A percentile compares a stretch with the other conserved stretches of the same genome.
Conservation (phyloP, 805 yeast genomes). For the Saturnispora quitensis region DNA sequence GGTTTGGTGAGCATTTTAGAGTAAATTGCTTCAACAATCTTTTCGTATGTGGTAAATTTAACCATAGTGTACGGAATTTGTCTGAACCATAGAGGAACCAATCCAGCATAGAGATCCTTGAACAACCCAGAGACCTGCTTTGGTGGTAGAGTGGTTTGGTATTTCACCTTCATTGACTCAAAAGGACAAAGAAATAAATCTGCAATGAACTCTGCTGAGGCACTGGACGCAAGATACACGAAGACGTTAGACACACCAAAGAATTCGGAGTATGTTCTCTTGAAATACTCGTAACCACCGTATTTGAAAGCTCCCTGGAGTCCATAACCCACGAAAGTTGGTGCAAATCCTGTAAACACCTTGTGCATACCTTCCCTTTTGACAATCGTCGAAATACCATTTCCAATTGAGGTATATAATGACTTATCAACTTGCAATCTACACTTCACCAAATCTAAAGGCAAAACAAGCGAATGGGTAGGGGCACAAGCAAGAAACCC, state of each 20-base stretch:
- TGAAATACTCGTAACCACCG: constrained; percentile 90
- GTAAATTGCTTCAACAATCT: constrained; percentile 77
- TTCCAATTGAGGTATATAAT: constrained; percentile 65
- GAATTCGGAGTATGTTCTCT: constrained; percentile 60
- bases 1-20: constrained; percentile 53
- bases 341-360: constrained; percentile 81
- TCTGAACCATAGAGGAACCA: constrained; percentile 89
- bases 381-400: constrained; percentile 74
- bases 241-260: constrained; percentile 67
- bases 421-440: constrained; percentile 78
- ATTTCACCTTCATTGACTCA: constrained; percentile 90
- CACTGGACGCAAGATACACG: constrained; percentile 75
- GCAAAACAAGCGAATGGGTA: constrained; percentile 88
- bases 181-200: constrained; percentile 86
- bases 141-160: constrained; percentile 91
- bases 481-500: constrained; percentile 93
- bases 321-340: constrained; percentile 88
- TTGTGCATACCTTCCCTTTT: constrained; percentile 67
- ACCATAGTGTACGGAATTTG: constrained; percentile 99
- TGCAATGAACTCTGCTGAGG: constrained; percentile 90
- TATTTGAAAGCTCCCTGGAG: constrained; percentile 97
- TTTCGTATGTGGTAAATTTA: constrained; percentile 91
- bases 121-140: constrained; percentile 51
- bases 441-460: constrained; percentile 88
- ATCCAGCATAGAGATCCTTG: constrained; percentile 71